Evolutionary conservation across 1,139 yeast species (phyloP).

Genomic region (Hyphopichia khmerensis): DNA sequence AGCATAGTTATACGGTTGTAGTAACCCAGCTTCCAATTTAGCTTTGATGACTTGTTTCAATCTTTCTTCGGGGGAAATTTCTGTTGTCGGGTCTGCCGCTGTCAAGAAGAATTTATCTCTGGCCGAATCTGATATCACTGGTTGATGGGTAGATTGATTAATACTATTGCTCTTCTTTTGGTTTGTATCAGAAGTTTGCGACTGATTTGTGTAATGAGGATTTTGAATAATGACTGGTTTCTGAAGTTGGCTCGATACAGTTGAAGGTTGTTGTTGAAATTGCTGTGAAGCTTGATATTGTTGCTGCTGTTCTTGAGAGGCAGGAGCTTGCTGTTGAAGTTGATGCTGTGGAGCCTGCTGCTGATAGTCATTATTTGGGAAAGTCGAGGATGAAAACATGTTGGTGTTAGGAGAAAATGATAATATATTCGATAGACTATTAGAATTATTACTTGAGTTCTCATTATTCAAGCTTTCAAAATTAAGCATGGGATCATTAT

Average conservation of each 20-base stretch:
- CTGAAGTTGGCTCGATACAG: background rate
- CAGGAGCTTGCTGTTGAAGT: constrained; percentile 3
- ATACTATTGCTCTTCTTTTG: background rate
- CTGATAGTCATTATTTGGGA: constrained; percentile 14
- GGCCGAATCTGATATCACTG: constrained; percentile 72
- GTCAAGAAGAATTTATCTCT: constrained; percentile 91
- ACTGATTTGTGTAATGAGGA: background rate
- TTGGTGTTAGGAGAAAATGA: constrained; percentile 31
- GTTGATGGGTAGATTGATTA: constrained; percentile 26
- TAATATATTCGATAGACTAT: constrained; percentile 22
- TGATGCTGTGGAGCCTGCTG: constrained; percentile 6
- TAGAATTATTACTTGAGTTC: constrained; percentile 9
- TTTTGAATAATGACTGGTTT: background rate
- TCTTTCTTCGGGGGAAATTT: constrained; percentile 91
- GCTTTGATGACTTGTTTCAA: constrained; percentile 95
- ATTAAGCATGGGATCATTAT: constrained; percentile 3
- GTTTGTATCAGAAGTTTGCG: background rate
- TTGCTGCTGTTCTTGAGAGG: constrained; percentile 1
- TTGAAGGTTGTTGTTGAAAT: background rate
- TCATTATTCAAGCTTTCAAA: constrained; percentile 3
- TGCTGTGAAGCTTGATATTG: constrained; percentile 5
- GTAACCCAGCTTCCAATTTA: constrained; percentile 86
- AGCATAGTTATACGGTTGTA: constrained; percentile 93
- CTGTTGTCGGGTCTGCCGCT: constrained; percentile 96
- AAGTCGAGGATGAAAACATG: constrained; percentile 10